These are phyloP conservation scores for Waitea zeae DNA, from an alignment of 1,284 basidiomycete species.

Conservation along the genomic window DNA sequence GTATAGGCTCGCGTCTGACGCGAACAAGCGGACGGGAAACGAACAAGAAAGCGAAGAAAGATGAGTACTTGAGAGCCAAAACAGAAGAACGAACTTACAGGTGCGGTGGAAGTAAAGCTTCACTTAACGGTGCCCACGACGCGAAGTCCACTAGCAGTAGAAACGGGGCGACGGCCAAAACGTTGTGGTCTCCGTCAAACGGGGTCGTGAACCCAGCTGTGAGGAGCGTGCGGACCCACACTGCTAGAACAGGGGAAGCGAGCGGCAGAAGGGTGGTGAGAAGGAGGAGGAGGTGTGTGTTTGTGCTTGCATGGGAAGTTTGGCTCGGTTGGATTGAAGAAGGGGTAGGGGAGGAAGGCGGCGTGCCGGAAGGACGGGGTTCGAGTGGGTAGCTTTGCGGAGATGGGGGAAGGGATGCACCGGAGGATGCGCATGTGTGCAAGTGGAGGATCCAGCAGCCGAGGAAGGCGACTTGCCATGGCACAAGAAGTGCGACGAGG, in stretches of 20 bases:
- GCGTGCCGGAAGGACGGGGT: conserved; percentile 1
- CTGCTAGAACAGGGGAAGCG: conserved; percentile 62
- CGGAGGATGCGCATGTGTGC: not conserved
- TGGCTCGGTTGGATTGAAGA: conserved; percentile 1
- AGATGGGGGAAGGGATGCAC: not conserved
- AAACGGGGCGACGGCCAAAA: conserved; percentile 48
- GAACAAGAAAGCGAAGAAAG: conserved; percentile 35
- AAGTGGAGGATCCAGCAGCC: conserved; percentile 63
- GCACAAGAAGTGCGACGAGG: conserved; percentile 58
- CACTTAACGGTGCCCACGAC: conserved; percentile 6
- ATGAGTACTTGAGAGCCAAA: not conserved
- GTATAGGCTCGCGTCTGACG: conserved; percentile 1
- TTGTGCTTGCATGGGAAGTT: conserved; percentile 1
- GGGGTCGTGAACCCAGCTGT: conserved; percentile 60
- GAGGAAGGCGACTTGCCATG: conserved; percentile 83
- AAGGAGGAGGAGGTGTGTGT: conserved; percentile 47
- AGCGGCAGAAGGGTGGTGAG: conserved; percentile 76
- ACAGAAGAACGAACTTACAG: conserved; percentile 4
- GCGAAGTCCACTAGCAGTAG: conserved; percentile 42
- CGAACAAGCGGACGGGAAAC: too few relatives aligned
- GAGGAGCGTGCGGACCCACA: conserved; percentile 77
- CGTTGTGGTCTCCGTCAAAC: conserved; percentile 65
- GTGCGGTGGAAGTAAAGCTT: conserved; percentile 3
- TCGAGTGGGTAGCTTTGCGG: not conserved
- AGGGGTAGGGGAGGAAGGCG: conserved; percentile 4